Evolutionary conservation across 768 basidiomycete genomes (phyloP).

Genomic region (Lactifluus subvellereus): DNA sequence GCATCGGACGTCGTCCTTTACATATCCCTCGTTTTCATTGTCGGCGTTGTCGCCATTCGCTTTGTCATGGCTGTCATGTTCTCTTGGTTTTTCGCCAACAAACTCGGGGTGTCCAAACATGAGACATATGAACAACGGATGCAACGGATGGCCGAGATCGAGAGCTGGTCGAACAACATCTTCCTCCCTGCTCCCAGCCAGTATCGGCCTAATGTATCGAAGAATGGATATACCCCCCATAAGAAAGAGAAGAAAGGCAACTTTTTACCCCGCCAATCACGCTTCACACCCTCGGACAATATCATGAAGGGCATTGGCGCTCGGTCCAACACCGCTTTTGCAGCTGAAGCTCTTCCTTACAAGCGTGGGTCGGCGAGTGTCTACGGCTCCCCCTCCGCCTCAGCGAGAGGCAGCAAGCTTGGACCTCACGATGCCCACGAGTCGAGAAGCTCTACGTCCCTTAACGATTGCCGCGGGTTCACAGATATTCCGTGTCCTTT

Average conservation of each 20-base stretch:
- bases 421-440: slow-evolving; percentile 70
- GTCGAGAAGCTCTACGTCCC: slow-evolving; percentile 79
- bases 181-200: slow-evolving; percentile 88
- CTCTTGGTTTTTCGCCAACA: slow-evolving; percentile 97
- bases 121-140: slow-evolving; percentile 93
- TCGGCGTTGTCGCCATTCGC: slow-evolving; percentile 91
- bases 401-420: slow-evolving; percentile 42
- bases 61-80: slow-evolving; percentile 97
- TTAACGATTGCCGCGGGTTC: slow-evolving; percentile 51
- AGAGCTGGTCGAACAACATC: slow-evolving; percentile 95
- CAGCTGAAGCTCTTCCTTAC: slow-evolving; percentile 54
- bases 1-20: slow-evolving; percentile 93
- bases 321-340: slow-evolving; percentile 59
- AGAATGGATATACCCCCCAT: slow-evolving; percentile 48
- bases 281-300: slow-evolving; percentile 71
- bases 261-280: slow-evolving; percentile 61
- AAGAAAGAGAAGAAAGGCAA: slow-evolving; percentile 50
- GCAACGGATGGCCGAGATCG: slow-evolving; percentile 84
- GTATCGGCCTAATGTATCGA: slow-evolving; percentile 83
- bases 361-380: slow-evolving; percentile 45
- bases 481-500: slow-evolving; percentile 80
- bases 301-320: slow-evolving; percentile 46
- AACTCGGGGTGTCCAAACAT: slow-evolving; percentile 84
- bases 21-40: slow-evolving; percentile 92
- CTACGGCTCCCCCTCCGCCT: slow-evolving; percentile 29